phyloP scores from a whole-genome alignment of 768 basidiomycete species.

The Lactarius vividus region DNA sequence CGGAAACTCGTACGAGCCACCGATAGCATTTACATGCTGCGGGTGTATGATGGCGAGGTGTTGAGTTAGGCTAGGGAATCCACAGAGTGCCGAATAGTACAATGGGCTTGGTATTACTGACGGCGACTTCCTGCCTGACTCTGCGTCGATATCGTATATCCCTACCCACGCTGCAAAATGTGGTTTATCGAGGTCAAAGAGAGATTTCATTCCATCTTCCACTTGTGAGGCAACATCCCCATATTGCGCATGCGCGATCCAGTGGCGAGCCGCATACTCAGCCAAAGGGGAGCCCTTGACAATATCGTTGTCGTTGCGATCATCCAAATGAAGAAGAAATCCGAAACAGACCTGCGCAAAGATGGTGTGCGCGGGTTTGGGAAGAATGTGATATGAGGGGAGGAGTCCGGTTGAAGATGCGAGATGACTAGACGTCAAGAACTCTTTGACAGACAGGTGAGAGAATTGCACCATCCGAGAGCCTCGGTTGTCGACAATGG shows the following conservation, averaged over 20 bases:
- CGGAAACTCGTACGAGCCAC: neutral
- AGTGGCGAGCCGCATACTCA: neutral
- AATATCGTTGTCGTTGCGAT: neutral
- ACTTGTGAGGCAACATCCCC: neutral
- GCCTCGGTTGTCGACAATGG: neutral
- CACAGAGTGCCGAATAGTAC: too few relatives aligned
- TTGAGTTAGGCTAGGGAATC: neutral
- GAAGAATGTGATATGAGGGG: neutral
- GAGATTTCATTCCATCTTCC: neutral
- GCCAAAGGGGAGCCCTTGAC: neutral
- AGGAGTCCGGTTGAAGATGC: neutral
- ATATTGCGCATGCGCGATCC: neutral
- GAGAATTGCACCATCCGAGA: conserved; percentile 14
- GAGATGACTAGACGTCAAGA: conserved; percentile 3
- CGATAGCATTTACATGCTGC: neutral
- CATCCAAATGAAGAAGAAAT: neutral
- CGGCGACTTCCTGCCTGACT: neutral
- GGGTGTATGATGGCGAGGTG: conserved; percentile 1
- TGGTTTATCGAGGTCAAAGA: neutral
- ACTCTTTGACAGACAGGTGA: conserved; percentile 16
- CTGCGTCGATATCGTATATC: neutral
- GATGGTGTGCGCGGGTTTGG: neutral
- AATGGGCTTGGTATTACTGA: neutral
- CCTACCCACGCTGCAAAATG: neutral
- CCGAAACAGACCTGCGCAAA: neutral